These are phyloP conservation scores for Flueggea neowawraea DNA, from an alignment of 441 rosid species.

Conservation along the genomic window DNA sequence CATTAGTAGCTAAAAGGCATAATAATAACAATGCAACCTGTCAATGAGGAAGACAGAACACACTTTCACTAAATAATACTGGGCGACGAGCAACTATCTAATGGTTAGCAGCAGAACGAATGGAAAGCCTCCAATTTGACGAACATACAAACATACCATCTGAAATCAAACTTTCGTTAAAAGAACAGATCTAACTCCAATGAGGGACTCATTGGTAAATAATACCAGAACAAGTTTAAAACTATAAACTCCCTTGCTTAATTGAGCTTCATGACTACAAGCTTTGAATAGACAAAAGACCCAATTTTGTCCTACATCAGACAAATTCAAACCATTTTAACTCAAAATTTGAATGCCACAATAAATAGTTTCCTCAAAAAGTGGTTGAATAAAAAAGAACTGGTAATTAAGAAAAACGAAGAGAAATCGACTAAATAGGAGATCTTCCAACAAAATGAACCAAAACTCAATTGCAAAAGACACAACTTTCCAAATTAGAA, in stretches of 20 bases:
- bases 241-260: conserved; percentile 15
- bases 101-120: background rate
- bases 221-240: conserved; percentile 13
- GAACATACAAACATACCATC: no score
- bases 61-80: conserved; percentile 1
- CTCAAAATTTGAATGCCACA: no score
- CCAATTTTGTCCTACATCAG: background rate
- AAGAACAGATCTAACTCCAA: no score
- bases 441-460: background rate
- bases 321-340: background rate
- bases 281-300: no score
- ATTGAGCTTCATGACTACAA: conserved; percentile 14
- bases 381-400: background rate
- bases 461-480: background rate
- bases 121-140: conserved; percentile 5
- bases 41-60: conserved; percentile 7
- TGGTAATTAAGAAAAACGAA: background rate
- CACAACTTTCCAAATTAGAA: background rate
- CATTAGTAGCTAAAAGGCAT: conserved; percentile 44
- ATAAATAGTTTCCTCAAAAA: conserved; percentile 15
- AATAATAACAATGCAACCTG: conserved; percentile 66
- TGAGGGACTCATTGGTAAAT: no score
- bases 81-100: background rate
- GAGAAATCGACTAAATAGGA: conserved; percentile 1
- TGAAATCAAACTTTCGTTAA: no score